These are phyloP conservation scores for Rhizoclosmatium sp. DNA, from an alignment of 192 early-diverging fungal species.

Conservation along the genomic window DNA sequence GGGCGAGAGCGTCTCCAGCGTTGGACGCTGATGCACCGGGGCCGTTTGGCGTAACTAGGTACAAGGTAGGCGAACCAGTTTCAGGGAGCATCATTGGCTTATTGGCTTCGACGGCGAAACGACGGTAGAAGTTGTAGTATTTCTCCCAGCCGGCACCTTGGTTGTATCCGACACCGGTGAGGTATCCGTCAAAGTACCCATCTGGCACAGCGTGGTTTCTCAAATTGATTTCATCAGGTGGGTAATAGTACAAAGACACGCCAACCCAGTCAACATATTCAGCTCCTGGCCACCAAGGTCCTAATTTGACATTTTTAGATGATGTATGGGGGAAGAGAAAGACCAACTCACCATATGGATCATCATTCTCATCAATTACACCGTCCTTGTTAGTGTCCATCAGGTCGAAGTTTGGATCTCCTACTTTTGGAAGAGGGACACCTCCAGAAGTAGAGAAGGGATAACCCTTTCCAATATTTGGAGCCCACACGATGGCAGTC, in stretches of 20 bases:
- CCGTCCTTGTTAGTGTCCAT: slow-evolving; percentile 51
- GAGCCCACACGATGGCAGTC: slow-evolving; percentile 61
- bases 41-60: not conserved
- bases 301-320: no score
- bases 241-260: slow-evolving; percentile 49
- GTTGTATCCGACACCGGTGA: slow-evolving; percentile 25
- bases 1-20: not conserved
- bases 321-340: no score
- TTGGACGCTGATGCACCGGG: not conserved
- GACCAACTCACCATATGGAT: slow-evolving; percentile 46
- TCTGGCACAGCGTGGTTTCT: slow-evolving; percentile 8
- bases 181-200: slow-evolving; percentile 16
- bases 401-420: slow-evolving; percentile 17
- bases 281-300: slow-evolving; percentile 31
- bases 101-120: slow-evolving; percentile 32
- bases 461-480: slow-evolving; percentile 53
- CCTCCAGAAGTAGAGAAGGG: slow-evolving; percentile 35
- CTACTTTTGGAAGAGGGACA: not conserved
- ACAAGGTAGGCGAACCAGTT: slow-evolving; percentile 38
- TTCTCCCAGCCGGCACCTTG: not conserved
- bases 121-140: slow-evolving; percentile 52
- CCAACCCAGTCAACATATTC: slow-evolving; percentile 60
- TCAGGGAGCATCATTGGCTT: slow-evolving; percentile 57
- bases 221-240: not conserved
- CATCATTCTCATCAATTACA: slow-evolving; percentile 38